Percentiles rank a stretch among this genome's conserved stretches.
phyloP scores from a whole-genome alignment of 2,329 filamentous ascomycete genomes.

The Talaromyces pinophilus region DNA sequence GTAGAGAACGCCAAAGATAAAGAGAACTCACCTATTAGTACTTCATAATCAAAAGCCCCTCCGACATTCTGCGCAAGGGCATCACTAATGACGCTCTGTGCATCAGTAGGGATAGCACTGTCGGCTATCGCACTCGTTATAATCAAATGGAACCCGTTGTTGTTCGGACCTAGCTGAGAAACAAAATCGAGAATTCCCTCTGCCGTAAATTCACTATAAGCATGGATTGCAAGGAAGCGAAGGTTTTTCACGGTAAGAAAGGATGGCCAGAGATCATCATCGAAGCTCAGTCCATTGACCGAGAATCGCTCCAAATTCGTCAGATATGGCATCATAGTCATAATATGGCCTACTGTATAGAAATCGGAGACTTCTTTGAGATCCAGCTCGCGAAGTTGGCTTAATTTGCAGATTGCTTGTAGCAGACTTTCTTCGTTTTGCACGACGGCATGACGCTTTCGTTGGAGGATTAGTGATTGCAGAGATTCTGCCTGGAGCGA shows the following conservation, averaged over 20 bases:
- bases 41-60: slow-evolving; percentile 32
- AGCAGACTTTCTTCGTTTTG: slow-evolving; percentile 35
- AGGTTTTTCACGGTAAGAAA: slow-evolving; percentile 35
- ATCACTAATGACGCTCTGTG: slow-evolving; percentile 35
- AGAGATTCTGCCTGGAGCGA: slow-evolving; percentile 34
- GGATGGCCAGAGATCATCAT: slow-evolving; percentile 30
- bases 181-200: slow-evolving; percentile 34
- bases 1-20: not conserved
- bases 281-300: slow-evolving; percentile 36
- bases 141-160: slow-evolving; percentile 34
- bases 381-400: slow-evolving; percentile 34
- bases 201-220: slow-evolving; percentile 36
- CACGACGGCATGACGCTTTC: slow-evolving; percentile 31
- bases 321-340: slow-evolving; percentile 32
- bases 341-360: slow-evolving; percentile 36
- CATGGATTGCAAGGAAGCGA: slow-evolving; percentile 34
- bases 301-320: slow-evolving; percentile 37
- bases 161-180: slow-evolving; percentile 27
- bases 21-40: not conserved
- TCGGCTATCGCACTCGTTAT: slow-evolving; percentile 31
- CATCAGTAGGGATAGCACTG: slow-evolving; percentile 27
- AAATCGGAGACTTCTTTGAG: slow-evolving; percentile 39
- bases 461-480: slow-evolving; percentile 34
- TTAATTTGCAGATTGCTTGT: slow-evolving; percentile 32
- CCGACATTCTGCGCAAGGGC: slow-evolving; percentile 27